Base-by-base conservation (phyloP, 768 basidiomycete species). In the Russula compacta region DNA sequence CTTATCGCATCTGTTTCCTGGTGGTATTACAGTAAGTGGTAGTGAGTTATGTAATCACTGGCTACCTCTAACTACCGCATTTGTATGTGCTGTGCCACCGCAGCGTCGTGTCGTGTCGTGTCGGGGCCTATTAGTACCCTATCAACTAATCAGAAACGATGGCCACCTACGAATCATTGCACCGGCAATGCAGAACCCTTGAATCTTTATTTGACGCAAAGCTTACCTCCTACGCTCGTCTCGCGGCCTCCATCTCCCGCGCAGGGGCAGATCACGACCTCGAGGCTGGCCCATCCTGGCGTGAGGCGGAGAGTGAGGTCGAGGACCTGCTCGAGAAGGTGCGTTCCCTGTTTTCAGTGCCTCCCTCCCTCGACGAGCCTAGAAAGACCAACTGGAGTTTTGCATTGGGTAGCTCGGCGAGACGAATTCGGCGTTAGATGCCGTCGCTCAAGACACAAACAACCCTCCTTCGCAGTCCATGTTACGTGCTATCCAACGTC, bases 141-240 rank as follows among this genome's bases (percentile, higher is more conserved):
- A 29, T 15, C 43, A 1, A 39, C 39, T 24, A 38, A 21, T 47
- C 33, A 14, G 4, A 52, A 35, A 8, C n/a, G 33, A 92, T 90
- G 88, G 78, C 86, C 60, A 84, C 77, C 66, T 95, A 94, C 76
- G 95, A 98, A 67, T 82, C 87, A 58, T 79, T 98, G 36, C 89
- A 97, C 68, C 78, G 93, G 56, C 93, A 95, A 73, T 92, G 92
- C 74, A 81, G 95, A 68, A 94, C 94, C 5, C 83, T 98, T 32
- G 95, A 98, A 71, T 92, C 92, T 49, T 80, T 92, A 24, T 89
- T 98, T 64, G 92, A 97, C 70, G 77, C 88, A 36, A 95, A 97
- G 72, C 79, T 99, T 35, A 92, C 92, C 0, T 79, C 91, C 10
- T 98, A 98, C 73, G 84, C 92, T 19, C 89, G 92, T 67, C 78